Evolutionary conservation across 805 yeast genomes (phyloP).

Genomic region (Wickerhamomyces queroliae): DNA sequence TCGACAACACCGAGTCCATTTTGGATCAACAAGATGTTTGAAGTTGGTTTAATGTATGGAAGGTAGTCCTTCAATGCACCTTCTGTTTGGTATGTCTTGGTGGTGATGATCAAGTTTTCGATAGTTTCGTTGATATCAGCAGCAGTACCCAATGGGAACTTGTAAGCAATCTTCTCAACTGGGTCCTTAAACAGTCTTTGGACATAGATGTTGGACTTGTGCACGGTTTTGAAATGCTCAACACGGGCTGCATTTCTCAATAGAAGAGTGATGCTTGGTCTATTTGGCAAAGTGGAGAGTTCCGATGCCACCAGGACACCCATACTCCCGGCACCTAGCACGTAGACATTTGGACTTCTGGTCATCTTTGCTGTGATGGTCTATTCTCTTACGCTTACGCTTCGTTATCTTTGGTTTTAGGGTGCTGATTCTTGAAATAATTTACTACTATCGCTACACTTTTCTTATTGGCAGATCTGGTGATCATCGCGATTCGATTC

Average conservation of each 20-base stretch:
- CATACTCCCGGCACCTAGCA: conserved; percentile 24
- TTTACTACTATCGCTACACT: too few relatives aligned
- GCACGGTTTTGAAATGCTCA: conserved; percentile 10
- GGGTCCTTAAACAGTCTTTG: conserved; percentile 18
- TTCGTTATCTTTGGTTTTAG: too few relatives aligned
- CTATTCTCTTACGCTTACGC: too few relatives aligned
- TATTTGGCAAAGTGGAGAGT: conserved; percentile 12
- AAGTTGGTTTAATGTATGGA: conserved; percentile 38
- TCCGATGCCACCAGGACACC: conserved; percentile 22
- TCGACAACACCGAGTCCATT: conserved; percentile 87
- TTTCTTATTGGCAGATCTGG: too few relatives aligned
- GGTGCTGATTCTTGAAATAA: too few relatives aligned
- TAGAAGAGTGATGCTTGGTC: conserved; percentile 15
- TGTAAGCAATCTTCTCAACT: conserved; percentile 1
- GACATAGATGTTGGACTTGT: conserved; percentile 12
- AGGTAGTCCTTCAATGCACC: conserved; percentile 54
- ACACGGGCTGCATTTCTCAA: conserved; percentile 17
- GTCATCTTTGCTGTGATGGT: too few relatives aligned
- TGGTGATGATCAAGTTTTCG: conserved; percentile 61
- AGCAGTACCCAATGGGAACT: conserved; percentile 9
- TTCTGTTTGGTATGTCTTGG: conserved; percentile 73
- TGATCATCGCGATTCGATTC: too few relatives aligned
- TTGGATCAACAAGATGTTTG: conserved; percentile 70
- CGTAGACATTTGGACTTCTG: conserved; percentile 6
- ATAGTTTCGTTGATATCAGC: conserved; percentile 27